Evolutionary conservation across 192 early-diverging fungal genomes (phyloP), one percentile per base, ranked within the genome.

Genomic region (Backusella mclennaniae): DNA sequence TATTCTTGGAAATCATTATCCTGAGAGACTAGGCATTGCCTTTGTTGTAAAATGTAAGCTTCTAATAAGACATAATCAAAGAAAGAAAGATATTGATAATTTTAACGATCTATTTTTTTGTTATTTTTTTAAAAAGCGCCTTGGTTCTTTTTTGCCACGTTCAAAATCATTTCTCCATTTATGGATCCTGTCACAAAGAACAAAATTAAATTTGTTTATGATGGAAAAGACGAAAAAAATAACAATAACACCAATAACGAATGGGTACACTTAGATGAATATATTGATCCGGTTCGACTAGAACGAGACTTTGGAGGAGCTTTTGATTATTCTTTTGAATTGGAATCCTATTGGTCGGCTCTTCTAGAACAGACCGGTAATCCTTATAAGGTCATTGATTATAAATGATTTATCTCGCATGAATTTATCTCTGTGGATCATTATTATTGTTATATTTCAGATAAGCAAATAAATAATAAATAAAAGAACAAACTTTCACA

Each of bases 171-270:
- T 31, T 89, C 91, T 44, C 94, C 95, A 8, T 96, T 96, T 76
- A 89, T 98, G 71, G 95, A 98, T 81, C 95, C 95, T 3, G 91
- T 96, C 63, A 98, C 96, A 46, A 89, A 89, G 53, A 79, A 83
- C 14, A 98, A 98, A 80, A 91, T 98, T 72, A 89, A 94, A 35
- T 95, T 98, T 81, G 91, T 93, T 23, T 85, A 93, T 70, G 85
- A 89, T 38, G 79, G 77, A 29, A 74, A 71, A 2, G 44, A 35
- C 12, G 74, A 82, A 31, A 36, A 36, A 39, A 38, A 35, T n/a
- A 67, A n/a, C 29, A 77, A 29, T 31, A 38, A 49, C 26, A 73
- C 67, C 12, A 70, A 29, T 4, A 80, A 71, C 14, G 74, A 86
- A 71, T 88, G 85, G 85, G 81, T 86, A 12, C 84, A 87, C 72